phyloP scores from a whole-genome alignment of 306 rosid species.

The Astragalus glycyphyllos region DNA sequence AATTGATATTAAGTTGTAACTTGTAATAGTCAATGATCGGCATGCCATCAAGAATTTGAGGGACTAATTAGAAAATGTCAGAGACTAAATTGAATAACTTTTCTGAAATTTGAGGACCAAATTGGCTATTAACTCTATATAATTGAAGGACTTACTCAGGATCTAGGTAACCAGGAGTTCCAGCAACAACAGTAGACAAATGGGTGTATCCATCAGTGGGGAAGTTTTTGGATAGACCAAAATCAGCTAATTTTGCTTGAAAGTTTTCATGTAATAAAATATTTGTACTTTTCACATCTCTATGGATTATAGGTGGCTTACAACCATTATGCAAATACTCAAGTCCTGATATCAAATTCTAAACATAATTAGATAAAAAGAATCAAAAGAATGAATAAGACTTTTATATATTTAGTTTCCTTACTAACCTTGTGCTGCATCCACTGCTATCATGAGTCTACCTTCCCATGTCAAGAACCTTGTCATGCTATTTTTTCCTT shows the following conservation, averaged over 20 bases:
- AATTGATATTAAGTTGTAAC: too few relatives aligned
- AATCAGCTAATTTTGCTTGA: slow-evolving; percentile 59
- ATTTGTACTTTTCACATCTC: slow-evolving; percentile 62
- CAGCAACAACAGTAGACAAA: slow-evolving; percentile 48
- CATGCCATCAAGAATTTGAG: too few relatives aligned
- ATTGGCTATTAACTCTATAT: not conserved
- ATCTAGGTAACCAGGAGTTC: slow-evolving; percentile 53
- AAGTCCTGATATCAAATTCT: slow-evolving; percentile 47
- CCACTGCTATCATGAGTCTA: slow-evolving; percentile 55
- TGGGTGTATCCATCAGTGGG: slow-evolving; percentile 42
- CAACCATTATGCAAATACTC: slow-evolving; percentile 67
- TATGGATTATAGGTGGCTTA: slow-evolving; percentile 52
- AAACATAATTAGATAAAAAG: slow-evolving; percentile 16
- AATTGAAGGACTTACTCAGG: slow-evolving; percentile 53
- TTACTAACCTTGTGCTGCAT: slow-evolving; percentile 56
- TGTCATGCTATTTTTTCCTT: slow-evolving; percentile 15
- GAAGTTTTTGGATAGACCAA: slow-evolving; percentile 53
- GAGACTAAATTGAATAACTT: too few relatives aligned
- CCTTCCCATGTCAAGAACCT: slow-evolving; percentile 53
- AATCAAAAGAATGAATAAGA: slow-evolving; percentile 23
- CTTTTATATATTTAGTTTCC: slow-evolving; percentile 5
- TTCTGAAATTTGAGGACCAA: too few relatives aligned
- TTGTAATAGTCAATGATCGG: too few relatives aligned
- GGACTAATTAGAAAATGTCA: too few relatives aligned
- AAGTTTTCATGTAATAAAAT: slow-evolving; percentile 52